Conservation (phyloP, 1,284 basidiomycete genomes). For the Boletus subluridellus region DNA sequence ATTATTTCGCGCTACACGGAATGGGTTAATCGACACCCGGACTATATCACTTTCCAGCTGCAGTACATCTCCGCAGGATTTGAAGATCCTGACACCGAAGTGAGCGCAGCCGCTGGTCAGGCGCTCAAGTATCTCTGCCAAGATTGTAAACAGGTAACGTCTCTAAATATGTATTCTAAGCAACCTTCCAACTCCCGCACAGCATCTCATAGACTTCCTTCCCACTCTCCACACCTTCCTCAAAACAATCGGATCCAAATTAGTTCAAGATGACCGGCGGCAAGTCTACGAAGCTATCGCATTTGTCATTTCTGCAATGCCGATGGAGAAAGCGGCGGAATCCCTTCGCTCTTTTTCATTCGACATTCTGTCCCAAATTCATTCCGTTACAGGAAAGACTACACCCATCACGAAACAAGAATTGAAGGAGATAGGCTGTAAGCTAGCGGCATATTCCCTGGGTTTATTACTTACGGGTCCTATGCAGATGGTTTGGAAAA, state of each 20-base stretch:
- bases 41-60: constrained; percentile 83
- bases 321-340: constrained; percentile 77
- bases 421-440: constrained; percentile 60
- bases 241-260: constrained; percentile 68
- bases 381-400: constrained; percentile 52
- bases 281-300: constrained; percentile 96
- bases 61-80: constrained; percentile 94
- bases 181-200: constrained; percentile 8
- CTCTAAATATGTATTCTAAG: neutral
- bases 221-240: constrained; percentile 91
- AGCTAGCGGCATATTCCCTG: constrained; percentile 28
- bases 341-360: constrained; percentile 82
- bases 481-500: constrained; percentile 78
- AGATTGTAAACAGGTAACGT: constrained; percentile 80
- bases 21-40: constrained; percentile 91
- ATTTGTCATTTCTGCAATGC: constrained; percentile 91
- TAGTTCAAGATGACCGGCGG: constrained; percentile 84
- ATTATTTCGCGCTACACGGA: constrained; percentile 96
- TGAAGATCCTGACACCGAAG: constrained; percentile 74
- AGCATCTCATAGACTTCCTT: constrained; percentile 90
- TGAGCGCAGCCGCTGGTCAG: constrained; percentile 92
- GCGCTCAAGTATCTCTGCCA: constrained; percentile 97
- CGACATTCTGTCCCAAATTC: constrained; percentile 70
- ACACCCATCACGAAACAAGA: constrained; percentile 59
- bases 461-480: neutral